Conservation (phyloP, 169 alveolate genomes). For the Eimeria brunetti region DNA sequence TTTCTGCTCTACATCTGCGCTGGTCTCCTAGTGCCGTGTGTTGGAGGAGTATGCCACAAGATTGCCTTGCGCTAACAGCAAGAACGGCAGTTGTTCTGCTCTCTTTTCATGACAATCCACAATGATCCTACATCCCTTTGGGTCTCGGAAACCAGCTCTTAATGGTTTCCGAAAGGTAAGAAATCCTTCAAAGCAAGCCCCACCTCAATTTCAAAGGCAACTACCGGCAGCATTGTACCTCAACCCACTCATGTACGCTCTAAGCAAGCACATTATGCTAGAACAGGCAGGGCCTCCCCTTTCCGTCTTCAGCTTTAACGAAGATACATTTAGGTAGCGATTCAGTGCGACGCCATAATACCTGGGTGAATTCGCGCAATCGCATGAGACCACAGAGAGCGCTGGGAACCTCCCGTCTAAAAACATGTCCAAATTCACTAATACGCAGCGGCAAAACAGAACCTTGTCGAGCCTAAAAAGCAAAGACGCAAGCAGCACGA, state of each 20-base stretch:
- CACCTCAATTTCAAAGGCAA: background rate
- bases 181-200: background rate
- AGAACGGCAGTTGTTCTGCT: too few species aligned
- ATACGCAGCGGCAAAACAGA: conserved; percentile 95
- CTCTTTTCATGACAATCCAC: too few species aligned
- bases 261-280: background rate
- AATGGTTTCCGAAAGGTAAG: background rate
- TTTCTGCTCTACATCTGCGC: too few species aligned
- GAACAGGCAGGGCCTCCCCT: background rate
- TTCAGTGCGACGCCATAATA: background rate
- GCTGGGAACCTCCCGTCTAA: conserved; percentile 99
- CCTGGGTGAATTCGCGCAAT: conserved; percentile 80
- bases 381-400: conserved; percentile 98
- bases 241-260: background rate
- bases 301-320: too few species aligned
- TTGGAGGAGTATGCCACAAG: too few species aligned
- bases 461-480: conserved; percentile 9
- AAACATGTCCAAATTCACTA: conserved; percentile 99
- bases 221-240: background rate
- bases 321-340: background rate
- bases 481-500: background rate
- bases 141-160: too few species aligned
- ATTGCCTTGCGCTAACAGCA: too few species aligned
- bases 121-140: too few species aligned
- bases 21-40: too few species aligned